Percentiles rank a stretch among this genome's conserved stretches.
These are phyloP conservation scores for Pyrus pyrifolia DNA, from an alignment of 306 rosid genomes.

Conservation along the genomic window DNA sequence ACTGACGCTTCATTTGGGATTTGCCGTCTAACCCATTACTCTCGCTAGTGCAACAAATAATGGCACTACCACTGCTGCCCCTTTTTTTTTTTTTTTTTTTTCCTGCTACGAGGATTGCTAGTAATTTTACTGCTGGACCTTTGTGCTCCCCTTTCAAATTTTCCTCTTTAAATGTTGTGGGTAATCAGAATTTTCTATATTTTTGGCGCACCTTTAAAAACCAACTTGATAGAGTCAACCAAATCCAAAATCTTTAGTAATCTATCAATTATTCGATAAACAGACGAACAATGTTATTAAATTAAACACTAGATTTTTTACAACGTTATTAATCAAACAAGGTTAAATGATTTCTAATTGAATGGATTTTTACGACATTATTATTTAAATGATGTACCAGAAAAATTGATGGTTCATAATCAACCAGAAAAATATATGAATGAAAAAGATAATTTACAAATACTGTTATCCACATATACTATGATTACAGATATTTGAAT, in stretches of 20 bases:
- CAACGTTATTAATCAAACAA: background rate
- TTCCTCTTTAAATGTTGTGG: background rate
- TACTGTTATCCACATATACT: background rate
- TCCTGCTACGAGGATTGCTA: background rate
- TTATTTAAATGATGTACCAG: too few relatives aligned
- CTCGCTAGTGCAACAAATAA: background rate
- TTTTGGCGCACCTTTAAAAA: background rate
- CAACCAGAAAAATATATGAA: background rate
- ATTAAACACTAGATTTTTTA: background rate
- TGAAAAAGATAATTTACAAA: background rate
- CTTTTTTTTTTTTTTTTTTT: too few relatives aligned
- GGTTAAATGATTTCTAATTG: background rate
- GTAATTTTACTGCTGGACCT: background rate
- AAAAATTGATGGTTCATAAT: background rate
- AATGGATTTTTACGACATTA: too few relatives aligned
- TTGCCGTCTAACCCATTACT: background rate
- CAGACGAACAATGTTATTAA: too few relatives aligned
- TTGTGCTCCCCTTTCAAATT: too few relatives aligned
- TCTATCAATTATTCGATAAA: too few relatives aligned
- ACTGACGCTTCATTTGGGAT: constrained; percentile 12
- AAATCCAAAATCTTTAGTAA: too few relatives aligned
- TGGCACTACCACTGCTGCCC: background rate
- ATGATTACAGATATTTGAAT: too few relatives aligned
- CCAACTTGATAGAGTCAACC: background rate
- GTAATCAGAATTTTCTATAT: too few relatives aligned